Percentiles rank a stretch among this genome's conserved stretches.
These are phyloP conservation scores for Ophiosphaerella narmari DNA, from an alignment of 2,329 filamentous ascomycete species.

Conservation along the genomic window DNA sequence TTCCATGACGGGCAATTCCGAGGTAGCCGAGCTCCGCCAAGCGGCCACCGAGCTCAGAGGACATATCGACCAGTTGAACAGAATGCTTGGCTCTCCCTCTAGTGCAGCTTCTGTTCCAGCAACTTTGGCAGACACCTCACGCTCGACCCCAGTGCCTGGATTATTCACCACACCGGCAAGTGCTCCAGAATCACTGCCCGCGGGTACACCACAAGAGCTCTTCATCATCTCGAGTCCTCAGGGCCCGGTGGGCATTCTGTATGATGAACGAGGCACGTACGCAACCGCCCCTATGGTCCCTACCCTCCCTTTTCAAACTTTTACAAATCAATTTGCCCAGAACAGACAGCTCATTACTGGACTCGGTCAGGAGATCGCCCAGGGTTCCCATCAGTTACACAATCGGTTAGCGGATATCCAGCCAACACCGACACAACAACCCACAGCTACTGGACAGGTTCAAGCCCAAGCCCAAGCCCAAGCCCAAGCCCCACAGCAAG, in stretches of 20 bases:
- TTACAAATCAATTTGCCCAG: constrained; percentile 38
- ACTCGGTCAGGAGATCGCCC: constrained; percentile 37
- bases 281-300: constrained; percentile 36
- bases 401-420: constrained; percentile 24
- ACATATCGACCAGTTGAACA: constrained; percentile 29
- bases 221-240: constrained; percentile 45
- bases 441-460: constrained; percentile 9
- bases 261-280: constrained; percentile 43
- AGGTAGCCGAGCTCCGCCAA: constrained; percentile 36
- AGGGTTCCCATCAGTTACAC: constrained; percentile 18
- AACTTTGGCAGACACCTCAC: not conserved
- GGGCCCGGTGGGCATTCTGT: constrained; percentile 43
- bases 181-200: constrained; percentile 12
- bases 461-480: constrained; percentile 14
- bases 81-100: constrained; percentile 22
- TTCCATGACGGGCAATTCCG: constrained; percentile 31
- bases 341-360: constrained; percentile 40
- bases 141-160: constrained; percentile 4
- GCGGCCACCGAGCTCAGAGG: constrained; percentile 31
- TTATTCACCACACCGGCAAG: constrained; percentile 5
- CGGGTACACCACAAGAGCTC: constrained; percentile 31
- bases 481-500: constrained; percentile 13
- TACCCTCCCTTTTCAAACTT: constrained; percentile 35
- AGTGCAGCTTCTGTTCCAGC: constrained; percentile 1
- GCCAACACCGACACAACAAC: constrained; percentile 22